These are phyloP conservation scores for Penicillium canescens DNA, from an alignment of 495 filamentous ascomycete genomes.

Conservation along the genomic window DNA sequence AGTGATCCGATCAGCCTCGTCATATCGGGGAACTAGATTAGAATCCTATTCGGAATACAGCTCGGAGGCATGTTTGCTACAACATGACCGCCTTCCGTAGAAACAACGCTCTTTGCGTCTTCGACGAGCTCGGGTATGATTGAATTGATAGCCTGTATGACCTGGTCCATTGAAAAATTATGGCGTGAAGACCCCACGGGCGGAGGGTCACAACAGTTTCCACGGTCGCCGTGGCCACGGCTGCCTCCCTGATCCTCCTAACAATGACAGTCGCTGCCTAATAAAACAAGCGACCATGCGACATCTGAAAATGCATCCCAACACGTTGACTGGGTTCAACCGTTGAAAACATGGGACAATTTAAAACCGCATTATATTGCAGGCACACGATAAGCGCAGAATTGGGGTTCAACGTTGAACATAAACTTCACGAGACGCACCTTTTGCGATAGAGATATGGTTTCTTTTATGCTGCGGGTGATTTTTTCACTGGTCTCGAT, in stretches of 20 bases:
- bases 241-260: not conserved
- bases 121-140: not conserved
- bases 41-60: not conserved
- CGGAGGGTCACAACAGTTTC: not conserved
- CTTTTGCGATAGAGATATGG: no score
- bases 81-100: not conserved
- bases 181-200: not conserved
- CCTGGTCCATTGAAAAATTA: not conserved
- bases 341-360: not conserved
- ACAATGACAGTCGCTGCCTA: not conserved
- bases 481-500: not conserved
- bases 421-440: not conserved
- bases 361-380: not conserved
- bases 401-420: not conserved
- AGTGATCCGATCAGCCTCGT: not conserved
- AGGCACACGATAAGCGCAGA: not conserved
- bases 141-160: not conserved
- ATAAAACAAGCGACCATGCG: not conserved
- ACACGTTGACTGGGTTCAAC: not conserved
- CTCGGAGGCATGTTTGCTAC: not conserved
- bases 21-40: not conserved
- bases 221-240: not conserved
- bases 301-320: not conserved
- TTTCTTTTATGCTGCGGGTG: not conserved
- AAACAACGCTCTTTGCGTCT: not conserved